Percentiles rank a stretch among this genome's conserved stretches.
Evolutionary conservation across 2,329 filamentous ascomycete genomes (phyloP).

Genomic region (Reticulascus tulasneorum): DNA sequence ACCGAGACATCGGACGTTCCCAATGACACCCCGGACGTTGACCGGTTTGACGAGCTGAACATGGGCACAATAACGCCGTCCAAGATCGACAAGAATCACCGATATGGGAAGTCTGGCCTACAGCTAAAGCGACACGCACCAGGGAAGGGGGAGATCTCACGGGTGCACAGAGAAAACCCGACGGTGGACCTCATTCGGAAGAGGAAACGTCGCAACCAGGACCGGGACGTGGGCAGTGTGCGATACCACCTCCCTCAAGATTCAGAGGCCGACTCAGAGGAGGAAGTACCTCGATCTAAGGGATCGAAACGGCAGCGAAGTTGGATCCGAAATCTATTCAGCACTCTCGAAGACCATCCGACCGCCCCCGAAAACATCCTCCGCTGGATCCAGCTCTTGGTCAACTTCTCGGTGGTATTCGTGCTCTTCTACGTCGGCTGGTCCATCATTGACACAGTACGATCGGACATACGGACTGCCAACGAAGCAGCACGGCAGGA

Average conservation of each 20-base stretch:
- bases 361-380: constrained; percentile 56
- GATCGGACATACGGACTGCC: constrained; percentile 70
- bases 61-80: constrained; percentile 44
- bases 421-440: constrained; percentile 64
- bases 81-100: constrained; percentile 41
- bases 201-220: constrained; percentile 47
- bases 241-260: constrained; percentile 37
- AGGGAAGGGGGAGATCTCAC: constrained; percentile 62
- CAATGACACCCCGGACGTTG: constrained; percentile 50
- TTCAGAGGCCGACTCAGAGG: constrained; percentile 49
- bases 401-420: constrained; percentile 61
- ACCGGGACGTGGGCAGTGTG: constrained; percentile 50
- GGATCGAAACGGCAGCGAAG: constrained; percentile 16
- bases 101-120: constrained; percentile 35
- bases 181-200: constrained; percentile 49
- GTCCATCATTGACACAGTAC: constrained; percentile 65
- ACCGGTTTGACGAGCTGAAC: constrained; percentile 38
- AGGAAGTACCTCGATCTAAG: constrained; percentile 21
- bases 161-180: constrained; percentile 36
- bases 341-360: constrained; percentile 52
- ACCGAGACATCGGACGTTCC: constrained; percentile 54
- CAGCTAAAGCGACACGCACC: constrained; percentile 39
- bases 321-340: constrained; percentile 42
- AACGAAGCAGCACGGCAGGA: constrained; percentile 64
- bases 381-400: constrained; percentile 54